Conservation (phyloP, 257 asterid species). For the Asclepias syriaca region DNA sequence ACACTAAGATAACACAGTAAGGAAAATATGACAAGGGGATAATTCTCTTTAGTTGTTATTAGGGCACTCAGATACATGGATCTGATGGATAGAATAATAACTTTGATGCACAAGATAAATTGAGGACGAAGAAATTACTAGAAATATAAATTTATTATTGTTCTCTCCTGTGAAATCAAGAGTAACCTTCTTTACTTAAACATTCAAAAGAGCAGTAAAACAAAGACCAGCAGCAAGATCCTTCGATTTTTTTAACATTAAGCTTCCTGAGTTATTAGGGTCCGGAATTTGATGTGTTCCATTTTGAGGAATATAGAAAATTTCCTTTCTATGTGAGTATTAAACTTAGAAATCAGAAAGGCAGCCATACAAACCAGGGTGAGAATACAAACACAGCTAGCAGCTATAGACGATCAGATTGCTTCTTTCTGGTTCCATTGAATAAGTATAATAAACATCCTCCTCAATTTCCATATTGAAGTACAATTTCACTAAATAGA, state of each 20-base stretch:
- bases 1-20: not conserved
- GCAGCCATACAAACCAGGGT: not conserved
- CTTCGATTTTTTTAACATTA: not conserved
- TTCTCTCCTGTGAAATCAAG: not conserved
- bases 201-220: not conserved
- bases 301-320: not conserved
- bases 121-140: not conserved
- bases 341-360: not conserved
- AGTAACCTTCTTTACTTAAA: not conserved
- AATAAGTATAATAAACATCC: not conserved
- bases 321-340: not conserved
- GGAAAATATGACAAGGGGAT: not conserved
- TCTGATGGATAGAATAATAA: not conserved
- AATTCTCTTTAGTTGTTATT: not conserved
- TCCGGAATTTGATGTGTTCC: not conserved
- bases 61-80: not conserved
- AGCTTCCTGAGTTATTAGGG: not conserved
- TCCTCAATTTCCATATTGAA: not conserved
- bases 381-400: not conserved
- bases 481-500: not conserved
- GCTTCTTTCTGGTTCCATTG: not conserved
- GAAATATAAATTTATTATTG: not conserved
- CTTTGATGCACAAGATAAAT: not conserved
- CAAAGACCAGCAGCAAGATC: not conserved
- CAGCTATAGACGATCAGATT: too few species aligned